Base-by-base conservation (phyloP, 108 stramenopile genomes). In the Bacterosira constricta region DNA sequence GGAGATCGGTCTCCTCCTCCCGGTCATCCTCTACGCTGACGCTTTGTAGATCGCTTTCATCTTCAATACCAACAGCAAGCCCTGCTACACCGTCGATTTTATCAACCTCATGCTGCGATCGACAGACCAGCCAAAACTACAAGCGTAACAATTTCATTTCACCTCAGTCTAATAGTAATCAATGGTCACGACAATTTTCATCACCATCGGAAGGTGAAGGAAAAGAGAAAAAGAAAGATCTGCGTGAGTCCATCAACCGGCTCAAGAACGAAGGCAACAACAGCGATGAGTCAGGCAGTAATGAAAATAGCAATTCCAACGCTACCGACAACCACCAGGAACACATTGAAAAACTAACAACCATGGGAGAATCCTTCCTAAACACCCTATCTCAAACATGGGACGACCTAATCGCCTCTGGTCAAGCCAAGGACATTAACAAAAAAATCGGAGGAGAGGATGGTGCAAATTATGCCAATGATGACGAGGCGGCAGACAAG, bases 351-450 rank as follows among this genome's bases (percentile, higher is more conserved):
- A 77, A 77, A 27, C 11, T 71, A 8, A 41, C 47, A 7, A 39
- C 45, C 18, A 63, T 69, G 27, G 47, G 57, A 17, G 30, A 67
- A n/a, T 66, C 80, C 25, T 87, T 92, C 55, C 21, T 70, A 9
- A 76, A 71, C 1, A 80, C 85, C 66, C 63, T 95, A 23, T 68
- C 83, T 27, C 57, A 83, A 47, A 86, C 95, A 7, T 96, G 92
- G 92, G 50, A 82, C n/a, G 95, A 96, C 26, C 73, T 96, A 3
- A 27, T 96, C n/a, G 70, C 75, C 30, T 80, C 92, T 10, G 89
- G 89, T 3, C 58, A 87, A 39, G 83, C 87, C 35, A 86, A 86
- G 50, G 82, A 84, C 58, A 90, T 96, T 38, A 93, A 92, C 84
- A 96, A 96, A 61, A 87, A 86, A 44, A 63, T 95, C 29, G 89